Base-by-base conservation (phyloP, 2,329 filamentous ascomycete species). In the Colletotrichum brevisporum region DNA sequence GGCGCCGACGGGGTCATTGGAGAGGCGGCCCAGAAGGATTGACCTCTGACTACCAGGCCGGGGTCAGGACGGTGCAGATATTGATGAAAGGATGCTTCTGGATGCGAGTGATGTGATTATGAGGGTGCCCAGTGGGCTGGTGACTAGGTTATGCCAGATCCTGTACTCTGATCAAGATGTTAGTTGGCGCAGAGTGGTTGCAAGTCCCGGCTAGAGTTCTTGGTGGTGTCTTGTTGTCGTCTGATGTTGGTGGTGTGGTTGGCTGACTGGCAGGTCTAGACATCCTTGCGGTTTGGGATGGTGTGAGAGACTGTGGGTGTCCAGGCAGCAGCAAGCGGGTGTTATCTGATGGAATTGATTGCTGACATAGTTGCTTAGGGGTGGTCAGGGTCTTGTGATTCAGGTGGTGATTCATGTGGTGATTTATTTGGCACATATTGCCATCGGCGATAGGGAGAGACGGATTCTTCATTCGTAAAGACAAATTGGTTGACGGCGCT, bases 161-260 rank as follows among this genome's bases (percentile, higher is more conserved):
- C n/a, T 5, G 16, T n/a, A 24, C n/a, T 39, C 26, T 15, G 31
- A 36, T 36, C 31, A 4, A 36, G 31, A 48, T 18, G 27, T 45
- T 52, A 27, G 39, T n/a, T 8, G 39, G 36, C 8, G 10, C n/a
- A 55, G 60, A 41, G n/a, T 45, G 56, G 18, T 48, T 15, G 39
- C 21, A n/a, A n/a, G 10, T 31, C 27, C 27, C 53, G 39, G 60
- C 15, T 24, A 41, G 15, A 9, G 43, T 9, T 21, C 6, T 18
- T 64, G 45, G 27, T 45, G 41, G 27, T 64, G 39, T 64, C 18
- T 50, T 26, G 39, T 18, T 47, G 54, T 48, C 61, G 21, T 59
- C 65, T 51, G 65, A 68, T 65, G 41, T 39, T 48, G 43, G 16
- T 18, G 8, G 18, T 18, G 6, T 43, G 45, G 26, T 53, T 64